These are phyloP conservation scores for Arthrobotrys musiformis DNA, from an alignment of 2,329 filamentous ascomycete species.

Conservation along the genomic window DNA sequence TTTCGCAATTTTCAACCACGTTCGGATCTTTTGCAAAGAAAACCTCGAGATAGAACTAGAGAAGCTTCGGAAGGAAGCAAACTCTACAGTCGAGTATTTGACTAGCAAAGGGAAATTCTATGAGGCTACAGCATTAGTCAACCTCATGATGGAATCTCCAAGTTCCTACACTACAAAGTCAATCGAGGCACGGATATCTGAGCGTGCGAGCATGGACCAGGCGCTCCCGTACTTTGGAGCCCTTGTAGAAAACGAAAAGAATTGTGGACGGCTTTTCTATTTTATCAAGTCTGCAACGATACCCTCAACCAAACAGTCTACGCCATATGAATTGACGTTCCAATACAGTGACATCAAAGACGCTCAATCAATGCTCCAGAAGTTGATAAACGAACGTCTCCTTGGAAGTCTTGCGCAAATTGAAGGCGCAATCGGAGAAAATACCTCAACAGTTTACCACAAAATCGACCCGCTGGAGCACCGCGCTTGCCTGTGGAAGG, in stretches of 20 bases:
- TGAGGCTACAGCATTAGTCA: neutral
- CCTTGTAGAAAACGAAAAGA: constrained; percentile 8
- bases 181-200: neutral
- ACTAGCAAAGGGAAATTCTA: neutral
- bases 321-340: neutral
- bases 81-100: neutral
- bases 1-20: neutral
- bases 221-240: neutral
- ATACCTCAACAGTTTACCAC: neutral
- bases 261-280: constrained; percentile 9
- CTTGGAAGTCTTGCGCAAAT: neutral
- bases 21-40: neutral
- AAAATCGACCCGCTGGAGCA: constrained; percentile 26
- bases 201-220: neutral
- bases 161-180: constrained; percentile 22
- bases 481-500: neutral
- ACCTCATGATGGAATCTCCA: neutral
- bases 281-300: constrained; percentile 12
- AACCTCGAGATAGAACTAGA: neutral
- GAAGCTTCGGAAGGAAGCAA: constrained; percentile 9
- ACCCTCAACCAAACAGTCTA: neutral
- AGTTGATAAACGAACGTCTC: neutral
- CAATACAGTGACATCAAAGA: neutral
- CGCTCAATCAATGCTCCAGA: neutral
- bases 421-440: neutral